A percentile compares a stretch with the other conserved stretches of the same genome.
These are phyloP conservation scores for Botrytis hyacinthi DNA, from an alignment of 2,329 filamentous ascomycete genomes.

Conservation along the genomic window DNA sequence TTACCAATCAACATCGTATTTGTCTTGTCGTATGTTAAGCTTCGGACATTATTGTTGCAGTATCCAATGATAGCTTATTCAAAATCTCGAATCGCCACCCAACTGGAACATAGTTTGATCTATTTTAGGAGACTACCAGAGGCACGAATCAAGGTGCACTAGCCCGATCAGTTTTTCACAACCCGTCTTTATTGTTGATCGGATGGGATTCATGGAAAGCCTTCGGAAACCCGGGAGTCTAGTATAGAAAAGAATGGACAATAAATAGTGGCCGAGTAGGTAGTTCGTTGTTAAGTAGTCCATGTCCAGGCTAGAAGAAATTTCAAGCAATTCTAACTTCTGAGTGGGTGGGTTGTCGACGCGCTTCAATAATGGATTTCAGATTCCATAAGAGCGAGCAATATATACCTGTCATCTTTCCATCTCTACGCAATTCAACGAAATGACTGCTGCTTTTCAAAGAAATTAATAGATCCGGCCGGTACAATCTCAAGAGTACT, in stretches of 20 bases:
- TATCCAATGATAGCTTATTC: not conserved
- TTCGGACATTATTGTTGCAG: not conserved
- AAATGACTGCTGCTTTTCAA: slow-evolving; percentile 1
- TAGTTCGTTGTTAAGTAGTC: not conserved
- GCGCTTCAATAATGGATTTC: slow-evolving; percentile 2
- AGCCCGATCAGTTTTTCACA: not conserved
- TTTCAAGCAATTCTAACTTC: not conserved
- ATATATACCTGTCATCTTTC: not conserved
- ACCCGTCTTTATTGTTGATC: slow-evolving; percentile 1
- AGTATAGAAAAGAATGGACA: not conserved
- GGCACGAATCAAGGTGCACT: not conserved
- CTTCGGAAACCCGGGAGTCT: not conserved
- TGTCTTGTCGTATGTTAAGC: not conserved
- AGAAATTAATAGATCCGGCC: not conserved
- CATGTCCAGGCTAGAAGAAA: not conserved
- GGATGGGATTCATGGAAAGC: not conserved
- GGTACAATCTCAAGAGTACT: not conserved
- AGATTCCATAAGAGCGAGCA: not conserved
- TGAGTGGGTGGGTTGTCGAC: not conserved
- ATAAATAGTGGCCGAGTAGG: slow-evolving; percentile 3
- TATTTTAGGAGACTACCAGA: not conserved
- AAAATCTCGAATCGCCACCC: not conserved
- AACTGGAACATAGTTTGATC: slow-evolving; percentile 7
- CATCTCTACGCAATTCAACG: not conserved
- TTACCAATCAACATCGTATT: not conserved